Conservation (phyloP, 495 filamentous ascomycete genomes). For the Talaromyces wortmannii region DNA sequence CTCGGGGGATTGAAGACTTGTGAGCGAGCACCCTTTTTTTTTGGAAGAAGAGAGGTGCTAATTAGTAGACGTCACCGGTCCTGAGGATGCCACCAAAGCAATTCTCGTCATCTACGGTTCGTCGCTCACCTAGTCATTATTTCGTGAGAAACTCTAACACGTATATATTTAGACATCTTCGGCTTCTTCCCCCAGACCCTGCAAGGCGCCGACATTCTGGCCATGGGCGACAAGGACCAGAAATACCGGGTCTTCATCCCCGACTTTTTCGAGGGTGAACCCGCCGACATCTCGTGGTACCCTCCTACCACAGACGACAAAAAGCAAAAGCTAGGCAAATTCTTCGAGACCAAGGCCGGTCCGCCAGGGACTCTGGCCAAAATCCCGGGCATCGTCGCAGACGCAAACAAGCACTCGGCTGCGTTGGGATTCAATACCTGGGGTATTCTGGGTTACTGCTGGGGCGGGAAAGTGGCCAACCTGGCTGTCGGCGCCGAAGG, state of each 20-base stretch:
- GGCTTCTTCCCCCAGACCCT: conserved; percentile 48
- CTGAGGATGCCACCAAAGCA: conserved; percentile 41
- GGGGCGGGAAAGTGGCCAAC: conserved; percentile 80
- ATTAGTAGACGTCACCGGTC: conserved; percentile 43
- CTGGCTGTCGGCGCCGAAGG: conserved; percentile 44
- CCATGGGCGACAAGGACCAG: conserved; percentile 33
- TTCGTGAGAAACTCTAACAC: not conserved
- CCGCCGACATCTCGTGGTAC: conserved; percentile 46
- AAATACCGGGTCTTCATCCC: conserved; percentile 52
- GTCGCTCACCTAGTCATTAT: conserved; percentile 1
- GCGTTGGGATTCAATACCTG: conserved; percentile 56
- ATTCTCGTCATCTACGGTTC: conserved; percentile 47
- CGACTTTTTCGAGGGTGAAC: conserved; percentile 49
- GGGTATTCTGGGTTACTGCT: conserved; percentile 91
- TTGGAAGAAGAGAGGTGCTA: not conserved
- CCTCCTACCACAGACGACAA: conserved; percentile 80
- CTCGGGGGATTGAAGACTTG: conserved; percentile 58
- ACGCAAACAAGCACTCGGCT: conserved; percentile 39
- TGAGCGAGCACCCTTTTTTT: conserved; percentile 24
- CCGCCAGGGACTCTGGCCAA: conserved; percentile 55
- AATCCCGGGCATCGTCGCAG: conserved; percentile 54
- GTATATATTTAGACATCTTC: conserved; percentile 38
- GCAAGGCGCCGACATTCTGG: conserved; percentile 52
- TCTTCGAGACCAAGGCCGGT: conserved; percentile 66
- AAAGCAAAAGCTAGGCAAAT: conserved; percentile 63